These are phyloP conservation scores for Sclerotinia trifoliorum DNA, from an alignment of 2,329 filamentous ascomycete genomes.

Conservation along the genomic window DNA sequence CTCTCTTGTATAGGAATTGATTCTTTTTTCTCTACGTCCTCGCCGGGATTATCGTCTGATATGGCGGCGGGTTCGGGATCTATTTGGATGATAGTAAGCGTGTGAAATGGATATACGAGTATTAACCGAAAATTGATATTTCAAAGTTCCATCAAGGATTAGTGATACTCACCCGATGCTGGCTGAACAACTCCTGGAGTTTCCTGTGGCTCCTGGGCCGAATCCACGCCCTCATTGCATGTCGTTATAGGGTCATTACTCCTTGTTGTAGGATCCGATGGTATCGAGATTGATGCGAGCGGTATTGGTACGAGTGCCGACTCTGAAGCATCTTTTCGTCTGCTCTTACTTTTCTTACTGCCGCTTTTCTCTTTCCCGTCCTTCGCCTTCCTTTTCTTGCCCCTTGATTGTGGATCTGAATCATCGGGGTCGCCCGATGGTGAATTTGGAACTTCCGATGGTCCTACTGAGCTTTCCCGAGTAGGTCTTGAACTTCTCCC, in stretches of 20 bases:
- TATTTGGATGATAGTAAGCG: not conserved
- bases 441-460: not conserved
- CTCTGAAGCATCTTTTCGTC: constrained; percentile 20
- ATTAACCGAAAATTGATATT: not conserved
- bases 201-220: not conserved
- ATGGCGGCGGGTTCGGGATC: not conserved
- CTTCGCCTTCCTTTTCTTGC: constrained; percentile 18
- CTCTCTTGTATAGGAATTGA: not conserved
- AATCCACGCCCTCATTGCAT: not conserved
- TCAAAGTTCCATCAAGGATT: not conserved
- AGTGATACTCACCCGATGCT: not conserved
- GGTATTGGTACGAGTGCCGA: not conserved
- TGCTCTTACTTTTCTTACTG: constrained; percentile 23
- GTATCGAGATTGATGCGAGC: not conserved
- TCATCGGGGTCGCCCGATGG: not conserved
- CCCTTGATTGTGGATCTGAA: constrained; percentile 8
- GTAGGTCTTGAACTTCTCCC: constrained; percentile 26
- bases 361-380: constrained; percentile 25
- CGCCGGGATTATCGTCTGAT: not conserved
- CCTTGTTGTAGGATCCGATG: not conserved
- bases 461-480: constrained; percentile 25
- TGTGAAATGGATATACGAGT: not conserved
- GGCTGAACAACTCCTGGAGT: not conserved
- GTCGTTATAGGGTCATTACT: not conserved
- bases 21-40: not conserved